Base-by-base conservation (phyloP, 1,139 yeast species). In the Pichia sp. region DNA sequence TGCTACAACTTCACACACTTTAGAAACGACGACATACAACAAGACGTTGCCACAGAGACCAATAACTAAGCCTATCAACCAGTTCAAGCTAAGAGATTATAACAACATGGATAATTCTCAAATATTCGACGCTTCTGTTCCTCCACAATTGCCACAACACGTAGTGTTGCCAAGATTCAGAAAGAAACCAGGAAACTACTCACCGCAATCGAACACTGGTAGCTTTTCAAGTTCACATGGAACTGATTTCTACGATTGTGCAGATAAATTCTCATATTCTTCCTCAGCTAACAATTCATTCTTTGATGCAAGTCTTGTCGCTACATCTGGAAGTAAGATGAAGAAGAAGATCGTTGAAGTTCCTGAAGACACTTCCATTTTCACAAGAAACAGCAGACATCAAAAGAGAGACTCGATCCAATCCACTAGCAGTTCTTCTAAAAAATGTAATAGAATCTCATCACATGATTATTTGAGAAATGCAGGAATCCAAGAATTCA, bases 401-500 rank as follows among this genome's bases (percentile, higher is more conserved):
- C 35, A 30, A 12, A 35, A 28, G 43, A 3, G 28, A 12, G 3
- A 22, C 38, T 18, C 33, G 5, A 11, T 22, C 15, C 15, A 28
- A 27, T 14, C 31, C 17, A 2, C 22, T 30, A 4, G 47, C 51
- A 24, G 27, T 24, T 8, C 9, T 24, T 24, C 27, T 8, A 32
- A 52, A 52, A 32, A 38, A 42, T 15, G 45, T 47, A 20, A 45
- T 59, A 34, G 39, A 18, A 17, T 53, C 6, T 11, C 53, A 9
- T 57, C 62, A 4, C 20, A 46, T 9, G 55, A 58, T 17, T 59
- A 58, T 41, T 47, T 60, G 9, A 30, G 47, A 40, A 41, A 45
- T 9, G 58, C 46, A 5, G 61, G 62, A 10, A 57, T 61, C 15
- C 54, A 54, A n/a, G 62, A 63, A 11, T 56, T 51, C 24, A 58